Conservation (phyloP, 1,284 basidiomycete genomes). For the Sphaerobolus stellatus region DNA sequence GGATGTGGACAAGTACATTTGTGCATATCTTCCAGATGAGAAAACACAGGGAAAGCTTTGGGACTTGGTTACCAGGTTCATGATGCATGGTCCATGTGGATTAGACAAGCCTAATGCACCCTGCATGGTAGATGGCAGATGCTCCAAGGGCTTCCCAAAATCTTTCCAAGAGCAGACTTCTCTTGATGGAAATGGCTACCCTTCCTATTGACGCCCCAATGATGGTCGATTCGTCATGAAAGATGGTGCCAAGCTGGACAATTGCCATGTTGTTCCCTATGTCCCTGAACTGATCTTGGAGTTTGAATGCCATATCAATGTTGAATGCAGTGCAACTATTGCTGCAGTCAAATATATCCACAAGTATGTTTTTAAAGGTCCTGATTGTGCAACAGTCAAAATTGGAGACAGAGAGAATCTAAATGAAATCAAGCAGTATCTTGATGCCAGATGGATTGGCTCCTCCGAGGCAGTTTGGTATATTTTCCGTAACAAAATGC, state of each 20-base stretch:
- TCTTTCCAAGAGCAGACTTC: slow-evolving; percentile 32
- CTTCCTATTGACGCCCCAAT: slow-evolving; percentile 34
- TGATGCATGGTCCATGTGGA: slow-evolving; percentile 51
- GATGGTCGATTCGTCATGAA: slow-evolving; percentile 32
- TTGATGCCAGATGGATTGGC: slow-evolving; percentile 41
- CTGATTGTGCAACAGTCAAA: slow-evolving; percentile 30
- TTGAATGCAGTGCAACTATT: slow-evolving; percentile 36
- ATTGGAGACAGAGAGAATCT: not conserved
- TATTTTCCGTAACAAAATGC: slow-evolving; percentile 34
- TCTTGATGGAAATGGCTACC: slow-evolving; percentile 39
- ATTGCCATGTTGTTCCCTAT: slow-evolving; percentile 41
- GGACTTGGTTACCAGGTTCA: slow-evolving; percentile 31
- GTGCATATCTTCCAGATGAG: slow-evolving; percentile 43
- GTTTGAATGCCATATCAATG: slow-evolving; percentile 45
- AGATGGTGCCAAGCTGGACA: slow-evolving; percentile 24
- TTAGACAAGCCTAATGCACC: slow-evolving; percentile 28
- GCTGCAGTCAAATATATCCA: slow-evolving; percentile 42
- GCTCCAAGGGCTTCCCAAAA: slow-evolving; percentile 44
- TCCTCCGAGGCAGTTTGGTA: slow-evolving; percentile 36
- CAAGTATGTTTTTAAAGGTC: slow-evolving; percentile 51
- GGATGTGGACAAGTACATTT: slow-evolving; percentile 41
- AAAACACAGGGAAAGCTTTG: slow-evolving; percentile 37
- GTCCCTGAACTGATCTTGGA: slow-evolving; percentile 34
- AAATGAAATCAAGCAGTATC: slow-evolving; percentile 36
- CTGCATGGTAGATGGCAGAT: slow-evolving; percentile 43